Conservation (phyloP, 2,329 filamentous ascomycete species). For the Hirsutella thompsonii region DNA sequence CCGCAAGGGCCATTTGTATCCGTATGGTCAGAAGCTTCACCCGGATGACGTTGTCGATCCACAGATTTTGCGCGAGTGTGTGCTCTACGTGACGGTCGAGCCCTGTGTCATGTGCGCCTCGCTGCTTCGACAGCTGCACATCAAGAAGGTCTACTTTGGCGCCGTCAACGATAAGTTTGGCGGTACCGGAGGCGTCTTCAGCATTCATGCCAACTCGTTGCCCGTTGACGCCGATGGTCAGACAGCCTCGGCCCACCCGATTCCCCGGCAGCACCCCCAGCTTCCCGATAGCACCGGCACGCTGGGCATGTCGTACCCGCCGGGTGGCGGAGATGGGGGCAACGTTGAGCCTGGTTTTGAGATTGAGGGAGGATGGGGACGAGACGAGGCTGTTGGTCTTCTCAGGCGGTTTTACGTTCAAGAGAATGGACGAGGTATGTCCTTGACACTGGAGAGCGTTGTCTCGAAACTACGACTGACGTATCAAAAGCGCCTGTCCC, state of each 20-base stretch:
- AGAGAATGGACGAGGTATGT: constrained; percentile 80
- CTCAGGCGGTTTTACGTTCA: constrained; percentile 93
- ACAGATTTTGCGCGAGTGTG: constrained; percentile 55
- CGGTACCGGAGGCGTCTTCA: constrained; percentile 86
- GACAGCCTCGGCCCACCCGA: constrained; percentile 26
- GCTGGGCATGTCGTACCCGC: constrained; percentile 22
- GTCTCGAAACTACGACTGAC: constrained; percentile 4
- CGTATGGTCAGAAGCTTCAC: constrained; percentile 47
- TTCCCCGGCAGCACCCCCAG: constrained; percentile 21
- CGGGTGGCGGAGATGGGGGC: constrained; percentile 39
- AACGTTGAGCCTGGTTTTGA: constrained; percentile 69
- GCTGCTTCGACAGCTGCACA: constrained; percentile 73
- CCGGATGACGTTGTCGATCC: constrained; percentile 46
- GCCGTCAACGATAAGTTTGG: constrained; percentile 96
- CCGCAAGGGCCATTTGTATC: constrained; percentile 41
- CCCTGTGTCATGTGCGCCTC: constrained; percentile 99
- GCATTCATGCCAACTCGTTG: constrained; percentile 56
- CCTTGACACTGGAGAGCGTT: background rate
- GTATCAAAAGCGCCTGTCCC: constrained; percentile 30
- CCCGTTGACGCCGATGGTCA: constrained; percentile 21
- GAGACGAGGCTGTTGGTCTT: constrained; percentile 86
- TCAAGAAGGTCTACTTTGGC: constrained; percentile 87
- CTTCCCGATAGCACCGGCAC: constrained; percentile 22
- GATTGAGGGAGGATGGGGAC: constrained; percentile 75
- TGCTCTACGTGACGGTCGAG: constrained; percentile 93